phyloP scores from a whole-genome alignment of 2,329 filamentous ascomycete species.

The Coniochaeta sp. region DNA sequence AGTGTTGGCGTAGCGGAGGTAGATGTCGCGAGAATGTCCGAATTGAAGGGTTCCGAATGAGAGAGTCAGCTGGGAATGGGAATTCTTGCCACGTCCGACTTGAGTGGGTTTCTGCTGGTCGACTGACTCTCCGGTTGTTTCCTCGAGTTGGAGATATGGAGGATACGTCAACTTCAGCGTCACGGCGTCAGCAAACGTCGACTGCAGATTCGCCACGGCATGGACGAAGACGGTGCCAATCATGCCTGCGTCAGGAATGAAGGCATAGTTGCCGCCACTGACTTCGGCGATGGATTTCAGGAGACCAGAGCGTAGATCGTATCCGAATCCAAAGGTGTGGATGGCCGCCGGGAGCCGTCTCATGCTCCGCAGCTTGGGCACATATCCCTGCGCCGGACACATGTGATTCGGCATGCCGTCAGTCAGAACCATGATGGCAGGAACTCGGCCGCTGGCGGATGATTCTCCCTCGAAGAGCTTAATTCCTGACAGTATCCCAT shows the following conservation, averaged over 20 bases:
- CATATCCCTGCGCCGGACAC: constrained; percentile 45
- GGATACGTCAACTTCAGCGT: constrained; percentile 34
- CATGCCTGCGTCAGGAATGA: constrained; percentile 57
- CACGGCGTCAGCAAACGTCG: constrained; percentile 45
- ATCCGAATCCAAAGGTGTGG: constrained; percentile 50
- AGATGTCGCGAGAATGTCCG: constrained; percentile 52
- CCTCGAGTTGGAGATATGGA: constrained; percentile 24
- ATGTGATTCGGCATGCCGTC: constrained; percentile 48
- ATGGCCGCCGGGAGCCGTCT: constrained; percentile 33
- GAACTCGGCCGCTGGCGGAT: constrained; percentile 28
- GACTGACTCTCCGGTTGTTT: constrained; percentile 31
- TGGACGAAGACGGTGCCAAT: constrained; percentile 56
- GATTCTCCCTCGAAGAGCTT: constrained; percentile 30
- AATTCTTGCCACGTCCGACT: constrained; percentile 4
- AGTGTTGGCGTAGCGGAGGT: constrained; percentile 27
- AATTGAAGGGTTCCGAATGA: constrained; percentile 48
- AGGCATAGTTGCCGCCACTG: constrained; percentile 50
- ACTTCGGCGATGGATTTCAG: constrained; percentile 54
- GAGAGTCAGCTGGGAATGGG: constrained; percentile 24
- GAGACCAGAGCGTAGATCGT: constrained; percentile 39
- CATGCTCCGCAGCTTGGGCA: constrained; percentile 42
- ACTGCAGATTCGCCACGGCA: constrained; percentile 53
- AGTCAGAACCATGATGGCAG: constrained; percentile 45
- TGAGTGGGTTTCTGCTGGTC: constrained; percentile 21
- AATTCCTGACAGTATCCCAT: constrained; percentile 44